Conservation (phyloP, 257 asterid species). For the Primulina huaijiensis region DNA sequence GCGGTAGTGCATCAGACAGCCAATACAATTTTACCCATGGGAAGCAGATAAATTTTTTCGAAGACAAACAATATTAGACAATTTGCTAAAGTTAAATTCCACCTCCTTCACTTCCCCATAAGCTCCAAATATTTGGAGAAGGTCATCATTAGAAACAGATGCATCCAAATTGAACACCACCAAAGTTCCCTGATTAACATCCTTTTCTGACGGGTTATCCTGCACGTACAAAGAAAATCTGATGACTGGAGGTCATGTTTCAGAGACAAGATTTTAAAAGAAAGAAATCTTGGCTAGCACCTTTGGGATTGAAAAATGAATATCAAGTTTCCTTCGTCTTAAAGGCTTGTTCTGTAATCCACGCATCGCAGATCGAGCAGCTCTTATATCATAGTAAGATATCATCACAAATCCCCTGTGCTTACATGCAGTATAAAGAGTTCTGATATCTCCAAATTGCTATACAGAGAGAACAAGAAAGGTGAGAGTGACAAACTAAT, state of each 20-base stretch:
- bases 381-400: slow-evolving; percentile 96
- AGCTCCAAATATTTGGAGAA: slow-evolving; percentile 88
- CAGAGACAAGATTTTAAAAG: not conserved
- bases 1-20: slow-evolving; percentile 31
- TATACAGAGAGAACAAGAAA: slow-evolving; percentile 23
- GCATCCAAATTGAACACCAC: slow-evolving; percentile 95
- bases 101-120: slow-evolving; percentile 99
- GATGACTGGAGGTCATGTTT: slow-evolving; percentile 7
- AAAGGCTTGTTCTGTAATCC: slow-evolving; percentile 81
- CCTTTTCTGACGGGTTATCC: slow-evolving; percentile 98
- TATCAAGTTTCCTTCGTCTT: slow-evolving; percentile 88
- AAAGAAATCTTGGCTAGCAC: slow-evolving; percentile 31
- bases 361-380: slow-evolving; percentile 94
- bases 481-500: slow-evolving; percentile 21
- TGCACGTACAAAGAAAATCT: slow-evolving; percentile 32
- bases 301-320: slow-evolving; percentile 97
- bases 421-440: slow-evolving; percentile 93
- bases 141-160: slow-evolving; percentile 89
- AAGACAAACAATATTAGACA: slow-evolving; percentile 6
- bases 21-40: slow-evolving; percentile 18
- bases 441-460: slow-evolving; percentile 98
- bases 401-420: slow-evolving; percentile 99
- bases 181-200: slow-evolving; percentile 91
- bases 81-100: slow-evolving; percentile 16
- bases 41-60: not conserved